Conservation (phyloP, 2,329 filamentous ascomycete species). For the Xylariaceae sp. region DNA sequence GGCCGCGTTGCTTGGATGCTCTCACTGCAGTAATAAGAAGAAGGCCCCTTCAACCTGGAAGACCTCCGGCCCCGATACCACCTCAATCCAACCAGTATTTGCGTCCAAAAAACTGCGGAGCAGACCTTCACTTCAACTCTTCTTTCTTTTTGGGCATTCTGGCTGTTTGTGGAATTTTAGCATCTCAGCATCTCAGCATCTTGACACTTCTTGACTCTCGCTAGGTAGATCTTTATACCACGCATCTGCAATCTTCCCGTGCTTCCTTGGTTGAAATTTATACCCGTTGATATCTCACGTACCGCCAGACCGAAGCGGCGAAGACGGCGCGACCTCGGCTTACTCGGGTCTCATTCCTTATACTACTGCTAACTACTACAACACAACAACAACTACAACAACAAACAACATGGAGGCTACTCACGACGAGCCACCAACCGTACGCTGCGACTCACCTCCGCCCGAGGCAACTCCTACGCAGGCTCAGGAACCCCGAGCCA, state of each 20-base stretch:
- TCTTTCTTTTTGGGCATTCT: conserved; percentile 1
- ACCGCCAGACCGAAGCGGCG: background rate
- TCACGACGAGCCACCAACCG: conserved; percentile 33
- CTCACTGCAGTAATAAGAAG: background rate
- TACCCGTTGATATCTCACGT: background rate
- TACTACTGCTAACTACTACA: background rate
- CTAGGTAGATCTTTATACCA: conserved; percentile 2
- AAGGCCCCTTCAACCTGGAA: background rate
- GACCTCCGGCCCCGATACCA: background rate
- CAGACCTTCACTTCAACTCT: conserved; percentile 17
- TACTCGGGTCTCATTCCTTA: background rate
- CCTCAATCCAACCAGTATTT: conserved; percentile 9
- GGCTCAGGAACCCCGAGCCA: conserved; percentile 54
- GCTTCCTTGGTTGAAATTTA: background rate
- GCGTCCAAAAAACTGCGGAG: conserved; percentile 26
- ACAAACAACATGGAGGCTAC: conserved; percentile 33
- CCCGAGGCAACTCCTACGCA: conserved; percentile 58
- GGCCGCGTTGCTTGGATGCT: background rate
- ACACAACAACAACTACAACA: background rate
- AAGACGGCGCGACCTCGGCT: conserved; percentile 4
- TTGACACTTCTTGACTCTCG: conserved; percentile 8
- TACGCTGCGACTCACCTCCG: conserved; percentile 57
- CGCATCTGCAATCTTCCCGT: conserved; percentile 3
- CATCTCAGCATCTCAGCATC: background rate
- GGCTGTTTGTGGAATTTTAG: background rate